Evolutionary conservation across 371 early-diverging fungal species (phyloP).

Genomic region (Neoconidiobolus thromboides): DNA sequence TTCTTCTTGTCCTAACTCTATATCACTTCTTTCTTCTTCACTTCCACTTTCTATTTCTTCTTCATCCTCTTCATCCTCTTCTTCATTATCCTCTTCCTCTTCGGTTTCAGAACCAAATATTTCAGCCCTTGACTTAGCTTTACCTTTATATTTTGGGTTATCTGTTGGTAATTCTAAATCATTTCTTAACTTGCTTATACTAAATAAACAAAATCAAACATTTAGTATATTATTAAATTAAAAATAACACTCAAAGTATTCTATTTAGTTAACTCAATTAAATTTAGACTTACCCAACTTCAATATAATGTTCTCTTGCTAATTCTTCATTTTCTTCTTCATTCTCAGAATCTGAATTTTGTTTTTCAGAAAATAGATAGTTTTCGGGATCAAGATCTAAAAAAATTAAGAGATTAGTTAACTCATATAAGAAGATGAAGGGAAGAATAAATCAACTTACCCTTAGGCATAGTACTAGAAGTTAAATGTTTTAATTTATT

Average conservation of each 20-base stretch:
- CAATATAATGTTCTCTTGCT: slow-evolving; percentile 44
- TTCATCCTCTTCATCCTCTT: slow-evolving; percentile 11
- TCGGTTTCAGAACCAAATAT: slow-evolving; percentile 15
- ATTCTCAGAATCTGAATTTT: slow-evolving; percentile 23
- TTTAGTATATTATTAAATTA: too few relatives aligned
- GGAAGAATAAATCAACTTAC: too few relatives aligned
- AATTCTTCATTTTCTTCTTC: slow-evolving; percentile 17
- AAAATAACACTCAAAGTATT: too few relatives aligned
- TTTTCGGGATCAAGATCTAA: background rate
- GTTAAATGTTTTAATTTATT: too few relatives aligned
- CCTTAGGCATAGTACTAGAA: too few relatives aligned
- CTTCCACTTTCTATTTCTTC: slow-evolving; percentile 5
- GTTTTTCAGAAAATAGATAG: slow-evolving; percentile 16
- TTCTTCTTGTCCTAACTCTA: slow-evolving; percentile 16
- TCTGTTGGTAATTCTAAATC: slow-evolving; percentile 30
- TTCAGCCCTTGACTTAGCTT: slow-evolving; percentile 37
- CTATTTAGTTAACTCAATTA: background rate
- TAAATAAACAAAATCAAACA: slow-evolving; percentile 2
- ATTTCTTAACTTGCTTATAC: slow-evolving; percentile 41
- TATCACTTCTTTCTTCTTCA: slow-evolving; percentile 12
- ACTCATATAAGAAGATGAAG: too few relatives aligned
- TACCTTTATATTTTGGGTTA: slow-evolving; percentile 61
- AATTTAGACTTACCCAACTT: slow-evolving; percentile 27
- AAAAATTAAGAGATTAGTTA: background rate
- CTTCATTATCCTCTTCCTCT: slow-evolving; percentile 9